phyloP scores from a whole-genome alignment of 2,329 filamentous ascomycete genomes.

The Kalaharituber pfeilii region DNA sequence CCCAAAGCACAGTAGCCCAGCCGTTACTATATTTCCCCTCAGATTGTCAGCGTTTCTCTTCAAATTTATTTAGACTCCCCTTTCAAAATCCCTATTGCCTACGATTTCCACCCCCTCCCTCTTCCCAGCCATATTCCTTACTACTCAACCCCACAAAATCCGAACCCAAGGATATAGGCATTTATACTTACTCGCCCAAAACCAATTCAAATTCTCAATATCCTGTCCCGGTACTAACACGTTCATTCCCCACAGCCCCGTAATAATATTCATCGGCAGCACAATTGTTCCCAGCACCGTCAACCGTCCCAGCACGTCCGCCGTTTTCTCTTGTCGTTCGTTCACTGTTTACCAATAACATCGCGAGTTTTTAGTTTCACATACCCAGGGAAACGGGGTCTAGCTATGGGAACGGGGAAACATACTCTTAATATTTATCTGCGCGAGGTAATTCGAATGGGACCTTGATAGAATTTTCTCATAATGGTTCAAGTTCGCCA shows the following conservation, averaged over 20 bases:
- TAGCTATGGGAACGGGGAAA: not conserved
- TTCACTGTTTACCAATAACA: conserved; percentile 60
- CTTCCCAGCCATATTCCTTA: too few relatives aligned
- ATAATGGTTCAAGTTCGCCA: conserved; percentile 83
- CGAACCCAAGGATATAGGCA: too few relatives aligned
- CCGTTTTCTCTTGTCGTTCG: conserved; percentile 87
- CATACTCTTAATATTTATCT: conserved; percentile 76
- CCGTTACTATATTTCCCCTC: too few relatives aligned
- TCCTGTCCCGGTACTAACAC: conserved; percentile 88
- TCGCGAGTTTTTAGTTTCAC: not conserved
- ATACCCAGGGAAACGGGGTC: not conserved
- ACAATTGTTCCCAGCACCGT: conserved; percentile 95
- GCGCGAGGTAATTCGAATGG: conserved; percentile 93
- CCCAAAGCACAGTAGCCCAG: too few relatives aligned
- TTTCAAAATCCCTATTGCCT: too few relatives aligned
- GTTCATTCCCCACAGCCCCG: conserved; percentile 98
- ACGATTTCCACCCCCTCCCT: too few relatives aligned
- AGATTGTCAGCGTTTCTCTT: too few relatives aligned
- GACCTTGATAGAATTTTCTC: conserved; percentile 85
- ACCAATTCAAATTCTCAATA: conserved; percentile 60
- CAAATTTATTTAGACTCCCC: too few relatives aligned
- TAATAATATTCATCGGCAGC: conserved; percentile 97
- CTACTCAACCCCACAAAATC: too few relatives aligned
- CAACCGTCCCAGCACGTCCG: conserved; percentile 82
- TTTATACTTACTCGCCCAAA: too few relatives aligned